Evolutionary conservation across 2,329 filamentous ascomycete species (phyloP), one percentile per base, ranked within the genome.

Genomic region (Byssothecium circinans): DNA sequence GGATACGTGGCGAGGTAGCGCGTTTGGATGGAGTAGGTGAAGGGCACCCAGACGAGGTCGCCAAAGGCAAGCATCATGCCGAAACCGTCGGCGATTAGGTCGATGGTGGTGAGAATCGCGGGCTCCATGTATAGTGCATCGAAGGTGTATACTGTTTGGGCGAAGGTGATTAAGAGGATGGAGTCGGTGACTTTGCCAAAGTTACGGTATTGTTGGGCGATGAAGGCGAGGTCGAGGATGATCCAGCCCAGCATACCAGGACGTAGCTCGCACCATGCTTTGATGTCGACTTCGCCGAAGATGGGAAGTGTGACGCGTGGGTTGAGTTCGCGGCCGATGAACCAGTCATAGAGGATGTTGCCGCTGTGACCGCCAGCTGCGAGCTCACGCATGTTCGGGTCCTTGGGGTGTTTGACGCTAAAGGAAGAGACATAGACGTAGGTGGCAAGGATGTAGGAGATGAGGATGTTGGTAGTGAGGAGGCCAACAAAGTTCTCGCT

Each of bases 41-140:
- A 95, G 0, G 92, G 92, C 2, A 96, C 82, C 92, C 92, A 97
- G 52, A 88, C 88, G 5, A 96, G 79, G 63, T 97, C 92, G 46
- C 91, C 92, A 67, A 96, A 96, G 2, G 89, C 79, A 27, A 97
- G 80, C 92, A 97, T 97, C 76, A 90, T 90, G 43, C 92, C 92
- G 60, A 97, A 96, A 5, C 92, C 92, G 61, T 97, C 92, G 34
- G 85, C 89, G 42, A 87, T 95, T 57, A 96, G 87, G 67, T 97
- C 92, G 74, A 97, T 96, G 25, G 91, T 96, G 1, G 91, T 96
- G 55, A 96, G 76, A 53, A 96, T 87, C 2, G 90, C 87, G 0
- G 88, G 81, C 70, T 97, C 92, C 81, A 92, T 94, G 77, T 86
- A 91, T 55, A 90, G 83, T 7, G 85, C 84, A 67, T 97, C 92